Conservation (phyloP, 163 green algal species). For the Prototheca wickerhamii region DNA sequence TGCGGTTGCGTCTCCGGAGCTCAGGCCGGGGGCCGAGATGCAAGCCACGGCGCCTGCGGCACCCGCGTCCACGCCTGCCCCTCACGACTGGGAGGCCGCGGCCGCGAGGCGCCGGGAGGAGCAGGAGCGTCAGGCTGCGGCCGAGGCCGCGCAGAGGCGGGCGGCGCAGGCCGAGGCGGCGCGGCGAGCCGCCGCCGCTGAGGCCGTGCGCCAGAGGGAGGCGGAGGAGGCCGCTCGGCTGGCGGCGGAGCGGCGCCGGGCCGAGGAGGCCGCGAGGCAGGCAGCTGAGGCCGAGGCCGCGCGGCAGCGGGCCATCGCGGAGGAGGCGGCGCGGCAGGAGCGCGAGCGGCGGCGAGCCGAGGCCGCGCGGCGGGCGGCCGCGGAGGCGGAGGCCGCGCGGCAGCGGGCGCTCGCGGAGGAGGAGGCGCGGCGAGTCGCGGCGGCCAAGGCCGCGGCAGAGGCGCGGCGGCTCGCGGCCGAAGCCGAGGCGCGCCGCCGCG, state of each 20-base stretch:
- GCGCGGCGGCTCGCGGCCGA: constrained; percentile 1
- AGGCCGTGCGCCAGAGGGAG: background rate
- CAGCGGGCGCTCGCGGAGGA: background rate
- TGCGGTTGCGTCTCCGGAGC: background rate
- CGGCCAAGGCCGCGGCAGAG: background rate
- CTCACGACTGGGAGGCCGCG: background rate
- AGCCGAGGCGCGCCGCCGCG: constrained; percentile 1
- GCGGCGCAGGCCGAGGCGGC: background rate
- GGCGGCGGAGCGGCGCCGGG: background rate
- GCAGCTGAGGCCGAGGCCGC: constrained; percentile 7
- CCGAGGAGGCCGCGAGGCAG: background rate
- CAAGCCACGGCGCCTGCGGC: constrained; percentile 2
- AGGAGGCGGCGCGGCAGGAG: too few species aligned
- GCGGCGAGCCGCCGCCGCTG: too few species aligned
- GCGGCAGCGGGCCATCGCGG: too few species aligned
- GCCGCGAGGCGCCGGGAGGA: background rate
- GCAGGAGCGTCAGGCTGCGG: background rate
- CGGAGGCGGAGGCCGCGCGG: background rate
- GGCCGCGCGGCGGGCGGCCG: background rate
- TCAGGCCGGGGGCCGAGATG: background rate
- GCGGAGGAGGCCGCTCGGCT: background rate
- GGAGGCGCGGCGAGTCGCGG: background rate
- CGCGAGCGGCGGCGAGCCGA: constrained; percentile 2
- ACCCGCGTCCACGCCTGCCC: background rate
- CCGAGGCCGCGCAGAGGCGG: background rate